phyloP scores from a whole-genome alignment of 2,329 filamentous ascomycete genomes.

The Beauveria varroae region DNA sequence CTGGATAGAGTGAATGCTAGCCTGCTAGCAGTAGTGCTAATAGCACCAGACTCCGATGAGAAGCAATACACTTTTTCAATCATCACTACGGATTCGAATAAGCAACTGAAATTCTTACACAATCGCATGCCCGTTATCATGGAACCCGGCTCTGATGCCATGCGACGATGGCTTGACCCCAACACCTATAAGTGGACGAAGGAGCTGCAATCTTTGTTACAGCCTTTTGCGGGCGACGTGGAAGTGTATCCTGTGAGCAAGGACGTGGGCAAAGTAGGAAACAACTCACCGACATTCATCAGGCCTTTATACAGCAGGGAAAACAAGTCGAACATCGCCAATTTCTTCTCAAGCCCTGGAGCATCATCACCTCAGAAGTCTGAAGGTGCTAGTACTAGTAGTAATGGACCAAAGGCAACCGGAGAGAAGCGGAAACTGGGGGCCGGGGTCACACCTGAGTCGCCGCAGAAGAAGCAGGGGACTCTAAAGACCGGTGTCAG shows the following conservation, averaged over 20 bases:
- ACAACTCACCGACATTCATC: conserved; percentile 77
- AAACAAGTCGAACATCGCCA: conserved; percentile 89
- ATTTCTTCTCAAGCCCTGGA: conserved; percentile 59
- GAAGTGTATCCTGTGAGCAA: conserved; percentile 81
- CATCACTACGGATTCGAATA: conserved; percentile 83
- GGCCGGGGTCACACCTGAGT: not conserved
- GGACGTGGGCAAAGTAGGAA: conserved; percentile 91
- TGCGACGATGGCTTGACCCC: conserved; percentile 76
- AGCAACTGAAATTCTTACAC: conserved; percentile 78
- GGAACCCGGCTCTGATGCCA: conserved; percentile 62
- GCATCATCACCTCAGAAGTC: not conserved
- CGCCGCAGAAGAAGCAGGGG: not conserved
- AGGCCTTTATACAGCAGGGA: conserved; percentile 75
- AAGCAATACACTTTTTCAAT: conserved; percentile 85
- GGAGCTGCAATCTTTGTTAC: conserved; percentile 71
- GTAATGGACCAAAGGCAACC: not conserved
- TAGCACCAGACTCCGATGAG: conserved; percentile 45
- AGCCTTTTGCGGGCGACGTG: conserved; percentile 69
- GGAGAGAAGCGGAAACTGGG: not conserved
- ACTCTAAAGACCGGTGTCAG: not conserved
- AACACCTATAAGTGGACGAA: conserved; percentile 62
- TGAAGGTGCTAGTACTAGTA: not conserved
- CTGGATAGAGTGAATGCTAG: not conserved
- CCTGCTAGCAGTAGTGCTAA: not conserved
- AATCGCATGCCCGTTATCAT: conserved; percentile 94